Evolutionary conservation across 2,329 filamentous ascomycete genomes (phyloP).

Genomic region (Fusarium pilosicola): DNA sequence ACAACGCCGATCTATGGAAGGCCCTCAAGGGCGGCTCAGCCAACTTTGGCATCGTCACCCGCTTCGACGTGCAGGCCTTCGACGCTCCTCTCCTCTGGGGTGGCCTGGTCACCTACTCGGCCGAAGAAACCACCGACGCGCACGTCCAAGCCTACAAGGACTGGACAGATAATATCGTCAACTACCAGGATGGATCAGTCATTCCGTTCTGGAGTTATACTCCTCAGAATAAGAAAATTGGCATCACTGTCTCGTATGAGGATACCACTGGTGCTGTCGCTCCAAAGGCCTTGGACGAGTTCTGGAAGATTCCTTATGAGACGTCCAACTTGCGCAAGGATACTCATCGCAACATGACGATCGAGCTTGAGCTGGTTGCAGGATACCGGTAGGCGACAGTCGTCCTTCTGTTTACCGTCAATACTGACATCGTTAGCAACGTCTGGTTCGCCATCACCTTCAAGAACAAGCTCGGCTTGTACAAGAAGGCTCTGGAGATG

Average conservation of each 20-base stretch:
- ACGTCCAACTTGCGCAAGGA: constrained; percentile 10
- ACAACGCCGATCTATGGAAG: constrained; percentile 26
- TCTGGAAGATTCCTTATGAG: constrained; percentile 15
- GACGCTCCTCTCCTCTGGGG: constrained; percentile 29
- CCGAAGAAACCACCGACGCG: constrained; percentile 16
- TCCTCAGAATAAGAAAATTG: constrained; percentile 2
- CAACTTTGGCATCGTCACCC: constrained; percentile 33
- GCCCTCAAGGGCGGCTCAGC: constrained; percentile 27
- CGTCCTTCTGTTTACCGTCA: accelerated
- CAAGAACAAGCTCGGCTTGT: constrained; percentile 5
- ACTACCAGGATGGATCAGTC: constrained; percentile 9
- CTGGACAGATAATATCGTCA: constrained; percentile 12
- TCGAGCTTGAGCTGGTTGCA: constrained; percentile 12
- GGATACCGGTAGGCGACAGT: neutral
- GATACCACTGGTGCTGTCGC: constrained; percentile 6
- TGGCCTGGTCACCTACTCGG: constrained; percentile 24
- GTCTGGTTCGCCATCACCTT: constrained; percentile 19
- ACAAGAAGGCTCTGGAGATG: constrained; percentile 6
- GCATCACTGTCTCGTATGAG: constrained; percentile 8
- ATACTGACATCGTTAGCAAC: neutral
- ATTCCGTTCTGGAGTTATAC: constrained; percentile 21
- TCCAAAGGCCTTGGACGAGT: neutral
- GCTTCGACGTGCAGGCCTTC: constrained; percentile 32
- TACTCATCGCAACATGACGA: constrained; percentile 11
- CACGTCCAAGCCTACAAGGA: constrained; percentile 28